Conservation (phyloP, 2,329 filamentous ascomycete genomes). For the Neofusicoccum kwambonambiense region DNA sequence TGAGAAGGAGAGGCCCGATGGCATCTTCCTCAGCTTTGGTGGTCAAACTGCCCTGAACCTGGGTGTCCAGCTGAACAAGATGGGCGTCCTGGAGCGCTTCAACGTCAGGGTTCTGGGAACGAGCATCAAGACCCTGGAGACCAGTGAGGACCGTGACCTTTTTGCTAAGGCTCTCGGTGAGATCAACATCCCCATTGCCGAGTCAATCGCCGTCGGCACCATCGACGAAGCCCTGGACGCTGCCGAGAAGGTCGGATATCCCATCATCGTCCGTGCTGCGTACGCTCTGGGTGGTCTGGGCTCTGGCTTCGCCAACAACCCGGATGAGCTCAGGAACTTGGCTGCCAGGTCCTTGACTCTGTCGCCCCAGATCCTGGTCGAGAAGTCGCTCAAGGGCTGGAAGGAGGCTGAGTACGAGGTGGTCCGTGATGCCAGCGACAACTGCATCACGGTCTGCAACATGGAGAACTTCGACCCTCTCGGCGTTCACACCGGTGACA, state of each 20-base stretch:
- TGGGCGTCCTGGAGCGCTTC: constrained; percentile 93
- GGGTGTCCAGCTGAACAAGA: constrained; percentile 94
- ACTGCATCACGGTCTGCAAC: constrained; percentile 99
- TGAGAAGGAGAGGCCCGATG: constrained; percentile 91
- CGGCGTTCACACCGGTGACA: constrained; percentile 97
- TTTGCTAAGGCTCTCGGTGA: constrained; percentile 95
- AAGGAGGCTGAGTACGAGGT: constrained; percentile 99
- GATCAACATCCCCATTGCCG: constrained; percentile 95
- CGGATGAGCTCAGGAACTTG: constrained; percentile 91
- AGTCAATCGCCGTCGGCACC: constrained; percentile 89
- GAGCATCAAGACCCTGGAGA: constrained; percentile 89
- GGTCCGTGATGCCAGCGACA: constrained; percentile 93
- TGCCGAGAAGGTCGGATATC: constrained; percentile 84
- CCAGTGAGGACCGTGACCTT: constrained; percentile 91
- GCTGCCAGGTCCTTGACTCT: constrained; percentile 88
- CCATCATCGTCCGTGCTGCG: constrained; percentile 95
- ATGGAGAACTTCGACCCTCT: constrained; percentile 99
- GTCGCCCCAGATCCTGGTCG: constrained; percentile 93
- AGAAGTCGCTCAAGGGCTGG: constrained; percentile 99
- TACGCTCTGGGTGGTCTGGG: constrained; percentile 95
- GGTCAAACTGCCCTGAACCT: constrained; percentile 96
- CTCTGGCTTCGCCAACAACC: constrained; percentile 91
- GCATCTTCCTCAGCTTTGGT: constrained; percentile 95
- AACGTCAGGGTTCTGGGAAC: constrained; percentile 95
- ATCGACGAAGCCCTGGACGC: constrained; percentile 90